Percentiles rank a stretch among this genome's conserved stretches.
Conservation (phyloP, 176 grass and related monocot genomes). For the Oryza glumipatula region DNA sequence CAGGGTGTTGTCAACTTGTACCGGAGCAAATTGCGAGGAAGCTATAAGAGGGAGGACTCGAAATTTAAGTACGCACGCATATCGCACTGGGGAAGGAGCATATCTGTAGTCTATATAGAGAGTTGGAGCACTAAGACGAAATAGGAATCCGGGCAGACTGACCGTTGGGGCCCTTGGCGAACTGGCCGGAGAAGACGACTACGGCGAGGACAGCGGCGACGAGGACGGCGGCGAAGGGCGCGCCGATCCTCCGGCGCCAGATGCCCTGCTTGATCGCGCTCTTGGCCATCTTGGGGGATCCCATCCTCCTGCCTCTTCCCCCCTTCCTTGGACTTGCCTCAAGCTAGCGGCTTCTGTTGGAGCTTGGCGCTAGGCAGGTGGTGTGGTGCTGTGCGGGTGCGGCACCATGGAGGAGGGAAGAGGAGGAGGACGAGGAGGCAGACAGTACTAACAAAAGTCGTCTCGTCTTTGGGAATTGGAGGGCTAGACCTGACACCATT, state of each 20-base stretch:
- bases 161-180: constrained; percentile 37
- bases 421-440: background rate
- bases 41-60: constrained; percentile 21
- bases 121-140: background rate
- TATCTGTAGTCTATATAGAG: background rate
- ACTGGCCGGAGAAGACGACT: constrained; percentile 38
- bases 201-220: constrained; percentile 28
- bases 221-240: constrained; percentile 34
- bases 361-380: background rate
- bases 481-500: background rate
- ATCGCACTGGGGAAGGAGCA: background rate
- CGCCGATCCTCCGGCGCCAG: constrained; percentile 45
- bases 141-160: background rate
- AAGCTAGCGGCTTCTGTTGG: background rate
- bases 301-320: constrained; percentile 26
- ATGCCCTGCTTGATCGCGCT: constrained; percentile 31
- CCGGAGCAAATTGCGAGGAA: constrained; percentile 39
- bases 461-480: background rate
- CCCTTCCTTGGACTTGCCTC: background rate
- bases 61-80: constrained; percentile 23
- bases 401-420: background rate
- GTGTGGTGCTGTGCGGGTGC: background rate
- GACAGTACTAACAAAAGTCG: background rate
- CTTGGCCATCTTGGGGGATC: constrained; percentile 48
- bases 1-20: constrained; percentile 8